Evolutionary conservation across 768 basidiomycete species (phyloP), one percentile per base, ranked within the genome.

Genomic region (Leccinum rimulosum): DNA sequence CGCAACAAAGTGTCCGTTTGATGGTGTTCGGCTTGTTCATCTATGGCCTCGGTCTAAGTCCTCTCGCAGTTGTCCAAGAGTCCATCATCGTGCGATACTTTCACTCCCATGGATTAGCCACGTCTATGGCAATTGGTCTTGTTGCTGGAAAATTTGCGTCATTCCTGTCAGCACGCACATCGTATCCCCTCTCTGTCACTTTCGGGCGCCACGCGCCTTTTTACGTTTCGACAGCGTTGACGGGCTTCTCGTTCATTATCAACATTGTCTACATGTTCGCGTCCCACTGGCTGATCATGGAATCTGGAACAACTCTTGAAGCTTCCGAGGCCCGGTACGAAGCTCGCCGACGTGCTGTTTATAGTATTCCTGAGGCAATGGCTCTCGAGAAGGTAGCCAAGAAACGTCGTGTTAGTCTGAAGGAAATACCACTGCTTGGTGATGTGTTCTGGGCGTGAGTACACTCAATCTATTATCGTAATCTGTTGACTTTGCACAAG

Each of bases 81-180:
- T 87, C 87, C 6, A 91, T 92, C 62, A 89, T 93, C 54, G 87
- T 91, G 47, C 86, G 87, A 27, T 89, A 89, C 75, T 93, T 91
- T 77, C 83, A 82, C 61, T 82, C 85, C 0, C 88, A 86, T 68
- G 88, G 88, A 2, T 77, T 93, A 1, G 91, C 88, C 1, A 76
- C 87, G 8, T 88, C 88, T 1, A 83, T 94, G 75, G 90, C 90
- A 0, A 78, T 93, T n/a, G 92, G 91, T 22, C 85, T 94, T 15
- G 80, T 94, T 25, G 87, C 84, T 4, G 92, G 92, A 36, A 94
- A 93, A 71, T 84, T 80, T 10, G 82, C 89, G 0, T 88, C 88
- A 6, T 94, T 93, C 68, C 60, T 91, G 35, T 83, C 90, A 25
- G 89, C 89, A 4, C 80, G 86, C 40, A 86, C 88, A 6, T 85